Base-by-base conservation (phyloP, 176 grass and related monocot genomes). In the Carex parvula region DNA sequence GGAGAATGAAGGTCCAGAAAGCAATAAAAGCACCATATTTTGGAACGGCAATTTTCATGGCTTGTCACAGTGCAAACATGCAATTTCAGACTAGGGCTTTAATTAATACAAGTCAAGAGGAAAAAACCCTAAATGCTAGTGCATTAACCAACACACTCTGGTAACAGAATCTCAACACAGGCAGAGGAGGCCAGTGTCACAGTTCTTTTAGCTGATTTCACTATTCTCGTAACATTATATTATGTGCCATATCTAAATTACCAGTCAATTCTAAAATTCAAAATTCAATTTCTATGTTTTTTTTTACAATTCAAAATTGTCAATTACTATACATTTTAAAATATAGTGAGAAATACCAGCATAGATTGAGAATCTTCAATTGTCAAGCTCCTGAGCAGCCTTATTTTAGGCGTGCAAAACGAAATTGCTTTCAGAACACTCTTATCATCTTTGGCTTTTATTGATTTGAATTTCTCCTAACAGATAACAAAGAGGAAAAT, bases 401-500 rank as follows among this genome's bases (percentile, higher is more conserved):
- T 94, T 74, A 95, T 94, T 89, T 92, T 95, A 3, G 91, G 87
- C 21, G 87, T 39, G n/a, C 22, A 83, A 68, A 89, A 99, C 0
- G 96, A 99, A 46, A 99, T 42, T 20, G 91, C 88, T 24, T 14
- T 84, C 54, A 99, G 35, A 70, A 82, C 16, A 71, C 82, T 75
- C 55, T 79, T 84, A 32, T 87, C 83, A 18, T 99, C 88, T 52
- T 88, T 92, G 22, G 91, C 13, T 55, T 81, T 89, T n/a, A 95
- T 76, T 46, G 66, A 60, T 79, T 61, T 92, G 81, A 95, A 95
- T 37, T 93, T 99, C 35, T 95, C 91, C 93, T 98, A 78, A 56
- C 60, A 87, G 3, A 83, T 30, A 56, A 20, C 24, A 5, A 32
- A 73, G 20, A 64, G 0, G 84, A n/a, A 29, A 79, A 54, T 66